Evolutionary conservation across 2,329 filamentous ascomycete genomes (phyloP).

Genomic region (Aspergillus niger): DNA sequence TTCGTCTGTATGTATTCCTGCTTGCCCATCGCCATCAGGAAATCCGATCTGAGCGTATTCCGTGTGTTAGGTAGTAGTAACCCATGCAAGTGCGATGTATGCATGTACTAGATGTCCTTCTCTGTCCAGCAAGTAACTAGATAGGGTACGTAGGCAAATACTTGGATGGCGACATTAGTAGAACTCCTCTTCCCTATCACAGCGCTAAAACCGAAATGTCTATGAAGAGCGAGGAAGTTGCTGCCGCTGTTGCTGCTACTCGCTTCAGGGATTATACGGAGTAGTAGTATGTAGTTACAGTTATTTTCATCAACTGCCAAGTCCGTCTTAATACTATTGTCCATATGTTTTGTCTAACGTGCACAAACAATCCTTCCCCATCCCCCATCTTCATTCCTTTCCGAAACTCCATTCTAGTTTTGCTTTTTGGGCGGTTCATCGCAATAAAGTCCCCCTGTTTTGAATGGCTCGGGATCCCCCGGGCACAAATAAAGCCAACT

Average conservation of each 20-base stretch:
- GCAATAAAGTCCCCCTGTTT: background rate
- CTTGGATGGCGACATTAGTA: conserved; percentile 1
- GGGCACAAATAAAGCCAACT: background rate
- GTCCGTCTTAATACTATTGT: too few relatives aligned
- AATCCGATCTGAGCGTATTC: conserved; percentile 9
- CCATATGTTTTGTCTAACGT: background rate
- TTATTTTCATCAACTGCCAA: conserved; percentile 1
- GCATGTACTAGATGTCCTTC: conserved; percentile 6
- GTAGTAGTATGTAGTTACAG: background rate
- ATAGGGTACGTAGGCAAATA: background rate
- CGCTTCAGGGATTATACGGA: background rate
- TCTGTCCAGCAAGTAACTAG: conserved; percentile 8
- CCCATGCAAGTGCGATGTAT: conserved; percentile 2
- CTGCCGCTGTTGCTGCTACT: background rate
- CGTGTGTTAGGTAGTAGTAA: background rate
- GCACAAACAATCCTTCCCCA: background rate
- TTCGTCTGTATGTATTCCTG: background rate
- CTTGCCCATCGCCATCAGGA: conserved; percentile 3
- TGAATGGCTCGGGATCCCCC: conserved; percentile 1
- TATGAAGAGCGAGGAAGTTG: conserved; percentile 2
- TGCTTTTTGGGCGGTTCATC: conserved; percentile 11
- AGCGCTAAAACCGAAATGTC: conserved; percentile 17
- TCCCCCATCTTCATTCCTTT: background rate
- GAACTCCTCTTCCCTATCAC: background rate
- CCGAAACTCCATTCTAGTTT: background rate